These are phyloP conservation scores for Shiraia bambusicola DNA, from an alignment of 2,329 filamentous ascomycete species.

Conservation along the genomic window DNA sequence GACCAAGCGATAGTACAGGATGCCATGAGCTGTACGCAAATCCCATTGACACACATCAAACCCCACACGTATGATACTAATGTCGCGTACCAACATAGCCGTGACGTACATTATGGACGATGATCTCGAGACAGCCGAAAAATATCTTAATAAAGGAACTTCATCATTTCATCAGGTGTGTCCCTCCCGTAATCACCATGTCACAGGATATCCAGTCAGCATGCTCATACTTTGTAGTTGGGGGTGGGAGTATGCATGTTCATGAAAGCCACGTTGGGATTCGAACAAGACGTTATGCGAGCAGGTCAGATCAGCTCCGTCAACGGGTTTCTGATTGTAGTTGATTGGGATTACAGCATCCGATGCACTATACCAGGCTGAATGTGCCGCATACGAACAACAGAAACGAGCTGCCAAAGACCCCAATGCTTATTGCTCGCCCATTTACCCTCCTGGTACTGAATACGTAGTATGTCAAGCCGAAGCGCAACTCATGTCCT, in stretches of 20 bases:
- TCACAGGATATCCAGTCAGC: background rate
- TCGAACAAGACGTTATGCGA: constrained; percentile 88
- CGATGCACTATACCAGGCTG: constrained; percentile 70
- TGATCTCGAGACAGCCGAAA: constrained; percentile 82
- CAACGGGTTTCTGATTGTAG: background rate
- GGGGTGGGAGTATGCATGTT: constrained; percentile 81
- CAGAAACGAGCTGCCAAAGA: constrained; percentile 73
- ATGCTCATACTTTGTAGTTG: constrained; percentile 54
- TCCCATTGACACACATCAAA: background rate
- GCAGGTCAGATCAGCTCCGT: constrained; percentile 54
- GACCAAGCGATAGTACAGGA: constrained; percentile 44
- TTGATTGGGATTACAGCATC: constrained; percentile 56
- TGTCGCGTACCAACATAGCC: constrained; percentile 47
- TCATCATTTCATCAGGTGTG: constrained; percentile 81
- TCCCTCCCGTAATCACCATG: constrained; percentile 1
- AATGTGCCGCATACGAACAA: constrained; percentile 73
- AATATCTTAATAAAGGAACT: constrained; percentile 66
- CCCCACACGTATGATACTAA: constrained; percentile 19
- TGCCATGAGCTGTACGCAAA: constrained; percentile 48
- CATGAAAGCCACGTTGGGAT: constrained; percentile 81
- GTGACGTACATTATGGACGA: constrained; percentile 80
- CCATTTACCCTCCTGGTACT: constrained; percentile 77
- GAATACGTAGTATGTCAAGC: constrained; percentile 85
- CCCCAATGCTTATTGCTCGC: constrained; percentile 55
- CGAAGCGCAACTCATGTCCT: constrained; percentile 84